Evolutionary conservation across 306 rosid species (phyloP).

Genomic region (Cicer judaicum): DNA sequence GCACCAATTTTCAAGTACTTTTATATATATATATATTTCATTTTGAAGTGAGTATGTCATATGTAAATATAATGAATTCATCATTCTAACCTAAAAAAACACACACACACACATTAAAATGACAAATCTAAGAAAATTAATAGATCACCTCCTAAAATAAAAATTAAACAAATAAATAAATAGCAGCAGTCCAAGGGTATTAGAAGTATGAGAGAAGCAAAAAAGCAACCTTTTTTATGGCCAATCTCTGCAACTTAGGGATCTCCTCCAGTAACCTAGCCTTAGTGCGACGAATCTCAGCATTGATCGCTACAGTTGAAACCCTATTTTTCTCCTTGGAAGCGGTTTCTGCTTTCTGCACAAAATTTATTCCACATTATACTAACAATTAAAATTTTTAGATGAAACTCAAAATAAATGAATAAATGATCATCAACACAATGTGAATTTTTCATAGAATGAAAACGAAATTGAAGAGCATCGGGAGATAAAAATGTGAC

Average conservation of each 20-base stretch:
- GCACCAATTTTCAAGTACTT: too few relatives aligned
- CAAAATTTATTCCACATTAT: constrained; percentile 35
- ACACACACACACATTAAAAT: neutral
- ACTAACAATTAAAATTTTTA: neutral
- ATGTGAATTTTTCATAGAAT: neutral
- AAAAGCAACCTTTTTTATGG: constrained; percentile 68
- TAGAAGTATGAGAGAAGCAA: too few relatives aligned
- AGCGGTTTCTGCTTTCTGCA: constrained; percentile 85
- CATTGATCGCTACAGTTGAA: constrained; percentile 81
- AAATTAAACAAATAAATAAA: too few relatives aligned
- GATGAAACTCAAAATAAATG: neutral
- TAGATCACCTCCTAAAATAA: neutral
- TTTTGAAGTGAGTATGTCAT: neutral
- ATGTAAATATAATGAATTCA: neutral
- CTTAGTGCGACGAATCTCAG: constrained; percentile 88
- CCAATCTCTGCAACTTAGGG: constrained; percentile 85
- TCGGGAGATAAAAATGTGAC: constrained; percentile 17
- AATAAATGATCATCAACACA: neutral
- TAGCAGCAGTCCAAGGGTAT: too few relatives aligned
- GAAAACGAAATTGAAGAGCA: neutral
- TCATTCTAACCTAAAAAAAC: neutral
- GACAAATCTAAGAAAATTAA: neutral
- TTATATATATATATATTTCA: too few relatives aligned
- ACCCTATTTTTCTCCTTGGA: constrained; percentile 80
- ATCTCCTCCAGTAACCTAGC: constrained; percentile 84